Percentiles rank a stretch among this genome's conserved stretches.
These are phyloP conservation scores for Salix brachista DNA, from an alignment of 345 rosid genomes.

Conservation along the genomic window DNA sequence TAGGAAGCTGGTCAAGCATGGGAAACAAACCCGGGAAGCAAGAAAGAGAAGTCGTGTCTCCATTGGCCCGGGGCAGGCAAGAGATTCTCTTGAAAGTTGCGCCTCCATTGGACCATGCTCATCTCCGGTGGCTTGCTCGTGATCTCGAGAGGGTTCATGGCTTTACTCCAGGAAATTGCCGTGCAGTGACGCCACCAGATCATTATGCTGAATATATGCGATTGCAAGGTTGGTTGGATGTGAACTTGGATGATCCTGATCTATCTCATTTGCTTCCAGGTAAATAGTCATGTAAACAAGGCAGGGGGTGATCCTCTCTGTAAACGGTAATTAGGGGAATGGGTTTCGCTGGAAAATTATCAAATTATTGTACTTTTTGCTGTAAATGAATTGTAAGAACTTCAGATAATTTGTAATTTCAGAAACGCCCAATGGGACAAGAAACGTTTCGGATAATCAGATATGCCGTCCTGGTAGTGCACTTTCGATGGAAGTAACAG, in stretches of 20 bases:
- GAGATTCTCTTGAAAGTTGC: constrained; percentile 51
- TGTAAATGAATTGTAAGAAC: not conserved
- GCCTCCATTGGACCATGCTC: constrained; percentile 63
- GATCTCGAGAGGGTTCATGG: constrained; percentile 70
- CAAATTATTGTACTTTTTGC: not conserved
- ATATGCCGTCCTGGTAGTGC: not conserved
- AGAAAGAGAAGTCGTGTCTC: constrained; percentile 58
- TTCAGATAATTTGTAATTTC: not conserved
- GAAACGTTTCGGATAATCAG: not conserved
- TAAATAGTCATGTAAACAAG: constrained; percentile 16
- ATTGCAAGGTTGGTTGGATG: constrained; percentile 60
- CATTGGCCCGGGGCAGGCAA: constrained; percentile 45
- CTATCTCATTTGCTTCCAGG: constrained; percentile 55
- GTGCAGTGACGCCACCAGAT: constrained; percentile 63
- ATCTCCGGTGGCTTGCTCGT: constrained; percentile 66
- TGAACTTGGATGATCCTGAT: constrained; percentile 72
- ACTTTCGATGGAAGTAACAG: not conserved
- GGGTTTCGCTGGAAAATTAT: not conserved
- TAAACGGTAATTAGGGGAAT: not conserved
- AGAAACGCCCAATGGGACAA: not conserved
- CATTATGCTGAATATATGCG: constrained; percentile 61
- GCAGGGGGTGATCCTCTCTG: not conserved
- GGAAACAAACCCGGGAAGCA: constrained; percentile 8
- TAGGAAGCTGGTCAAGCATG: constrained; percentile 6
- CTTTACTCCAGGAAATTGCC: constrained; percentile 40